phyloP scores from a whole-genome alignment of 169 alveolate species.

The Blepharisma undulans region DNA sequence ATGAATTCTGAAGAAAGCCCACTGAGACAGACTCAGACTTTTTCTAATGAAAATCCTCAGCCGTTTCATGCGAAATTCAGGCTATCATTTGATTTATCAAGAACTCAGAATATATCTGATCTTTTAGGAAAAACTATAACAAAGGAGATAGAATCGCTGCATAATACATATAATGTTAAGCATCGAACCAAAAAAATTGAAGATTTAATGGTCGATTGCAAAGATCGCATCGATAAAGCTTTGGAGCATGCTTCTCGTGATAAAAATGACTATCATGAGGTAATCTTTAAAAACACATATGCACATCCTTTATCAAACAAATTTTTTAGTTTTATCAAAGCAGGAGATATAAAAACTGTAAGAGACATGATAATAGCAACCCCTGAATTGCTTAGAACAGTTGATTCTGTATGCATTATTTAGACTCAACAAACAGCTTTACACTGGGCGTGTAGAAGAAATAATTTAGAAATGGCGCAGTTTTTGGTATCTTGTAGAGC shows the following conservation, averaged over 20 bases:
- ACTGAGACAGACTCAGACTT: not conserved
- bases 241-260: not conserved
- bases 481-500: not conserved
- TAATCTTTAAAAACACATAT: not conserved
- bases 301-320: not conserved
- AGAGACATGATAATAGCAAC: not conserved
- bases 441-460: slow-evolving; percentile 37
- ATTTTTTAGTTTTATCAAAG: not conserved
- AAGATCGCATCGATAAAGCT: not conserved
- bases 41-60: not conserved
- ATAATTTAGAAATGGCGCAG: not conserved
- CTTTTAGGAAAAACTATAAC: not conserved
- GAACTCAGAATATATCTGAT: not conserved
- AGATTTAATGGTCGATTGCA: not conserved
- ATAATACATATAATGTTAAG: not conserved
- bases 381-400: not conserved
- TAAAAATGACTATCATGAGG: not conserved
- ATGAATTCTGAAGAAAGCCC: not conserved
- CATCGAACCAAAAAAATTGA: not conserved
- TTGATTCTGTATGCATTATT: not conserved
- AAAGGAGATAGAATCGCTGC: not conserved
- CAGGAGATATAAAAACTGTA: not conserved
- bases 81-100: not conserved
- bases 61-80: not conserved
- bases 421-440: slow-evolving; percentile 32